A percentile compares a stretch with the other conserved stretches of the same genome.
phyloP scores from a whole-genome alignment of 768 basidiomycete genomes.

The Lentinula raphanica region DNA sequence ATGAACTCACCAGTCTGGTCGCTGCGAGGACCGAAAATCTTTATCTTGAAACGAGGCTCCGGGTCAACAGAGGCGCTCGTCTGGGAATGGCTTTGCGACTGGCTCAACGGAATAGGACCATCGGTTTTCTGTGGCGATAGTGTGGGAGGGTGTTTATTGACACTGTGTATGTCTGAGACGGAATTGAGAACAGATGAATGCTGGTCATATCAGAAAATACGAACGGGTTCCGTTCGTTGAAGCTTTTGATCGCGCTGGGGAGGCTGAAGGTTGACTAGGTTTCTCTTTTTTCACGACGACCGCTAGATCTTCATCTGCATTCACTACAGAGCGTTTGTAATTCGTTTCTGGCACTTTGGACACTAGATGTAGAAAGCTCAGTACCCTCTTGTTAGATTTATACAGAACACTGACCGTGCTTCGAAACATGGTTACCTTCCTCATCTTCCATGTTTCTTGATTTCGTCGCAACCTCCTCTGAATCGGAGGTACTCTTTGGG shows the following conservation, averaged over 20 bases:
- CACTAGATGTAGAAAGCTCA: not conserved
- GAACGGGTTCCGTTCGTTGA: no score
- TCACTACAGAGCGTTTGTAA: not conserved
- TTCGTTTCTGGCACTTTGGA: not conserved
- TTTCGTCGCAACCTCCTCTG: not conserved
- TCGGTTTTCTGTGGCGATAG: not conserved
- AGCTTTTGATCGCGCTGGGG: not conserved
- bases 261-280: not conserved
- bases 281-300: not conserved
- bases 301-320: not conserved
- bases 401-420: not conserved
- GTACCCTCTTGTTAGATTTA: no score
- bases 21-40: not conserved
- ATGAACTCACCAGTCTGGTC: conserved; percentile 2
- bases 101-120: not conserved
- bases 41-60: not conserved
- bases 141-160: not conserved
- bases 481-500: not conserved
- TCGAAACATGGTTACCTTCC: not conserved
- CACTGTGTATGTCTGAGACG: not conserved
- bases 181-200: not conserved
- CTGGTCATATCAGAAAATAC: not conserved
- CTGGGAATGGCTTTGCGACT: not conserved
- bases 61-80: not conserved
- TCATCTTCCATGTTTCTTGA: not conserved